Conservation (phyloP, 371 early-diverging fungal species). For the Rhizopus microsporus region DNA sequence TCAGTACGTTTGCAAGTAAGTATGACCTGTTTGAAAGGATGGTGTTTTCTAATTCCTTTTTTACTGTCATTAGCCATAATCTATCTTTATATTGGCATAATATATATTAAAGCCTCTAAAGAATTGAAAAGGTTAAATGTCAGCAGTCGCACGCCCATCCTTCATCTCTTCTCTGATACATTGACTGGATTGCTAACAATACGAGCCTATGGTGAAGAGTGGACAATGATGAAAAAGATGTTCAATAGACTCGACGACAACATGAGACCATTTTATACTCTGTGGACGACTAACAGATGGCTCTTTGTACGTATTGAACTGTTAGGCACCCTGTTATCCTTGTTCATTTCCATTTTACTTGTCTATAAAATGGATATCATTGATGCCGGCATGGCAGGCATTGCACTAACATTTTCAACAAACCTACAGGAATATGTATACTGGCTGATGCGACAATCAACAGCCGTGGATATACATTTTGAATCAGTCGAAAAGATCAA, state of each 20-base stretch:
- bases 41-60: background rate
- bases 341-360: constrained; percentile 64
- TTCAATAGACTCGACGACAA: constrained; percentile 59
- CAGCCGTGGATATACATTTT: constrained; percentile 83
- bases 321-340: constrained; percentile 67
- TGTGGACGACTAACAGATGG: constrained; percentile 79
- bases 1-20: constrained; percentile 39
- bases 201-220: constrained; percentile 53
- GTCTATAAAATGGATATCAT: constrained; percentile 49
- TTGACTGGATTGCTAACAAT: constrained; percentile 54
- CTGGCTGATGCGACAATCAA: constrained; percentile 80
- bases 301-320: constrained; percentile 72
- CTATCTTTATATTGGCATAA: constrained; percentile 43
- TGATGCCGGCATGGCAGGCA: constrained; percentile 78
- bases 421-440: constrained; percentile 66
- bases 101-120: constrained; percentile 60
- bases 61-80: constrained; percentile 20
- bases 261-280: constrained; percentile 76
- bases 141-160: constrained; percentile 52
- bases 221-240: constrained; percentile 48
- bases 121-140: constrained; percentile 58
- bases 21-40: background rate
- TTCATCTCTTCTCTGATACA: constrained; percentile 57
- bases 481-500: constrained; percentile 82
- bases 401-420: constrained; percentile 72